Base-by-base conservation (phyloP, 2,329 filamentous ascomycete genomes). In the Colletotrichum liaoningense region DNA sequence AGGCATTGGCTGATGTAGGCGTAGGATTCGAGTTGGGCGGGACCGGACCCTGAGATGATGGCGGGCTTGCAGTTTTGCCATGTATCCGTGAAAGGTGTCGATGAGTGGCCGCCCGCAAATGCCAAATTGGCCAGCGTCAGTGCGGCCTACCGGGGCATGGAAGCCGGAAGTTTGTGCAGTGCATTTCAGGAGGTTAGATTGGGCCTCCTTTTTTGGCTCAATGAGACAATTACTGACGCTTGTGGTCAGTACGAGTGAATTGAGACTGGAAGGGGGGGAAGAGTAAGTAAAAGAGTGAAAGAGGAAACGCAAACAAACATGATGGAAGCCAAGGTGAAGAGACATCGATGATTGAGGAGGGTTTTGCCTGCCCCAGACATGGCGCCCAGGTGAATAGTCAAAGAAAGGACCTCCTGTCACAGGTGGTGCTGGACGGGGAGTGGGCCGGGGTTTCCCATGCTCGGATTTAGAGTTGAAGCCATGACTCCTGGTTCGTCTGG, bases 391-490 rank as follows among this genome's bases (percentile, higher is more conserved):
- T 42, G 38, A 49, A 49, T n/a, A 19, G 19, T 49, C 42, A 49
- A 49, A 22, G 42, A 49, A 49, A 49, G 42, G 42, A 49, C 16
- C 42, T 49, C 42, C 19, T 49, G 60, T 54, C 60, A 54, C n/a
- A 54, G 60, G 60, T 63, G 60, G 19, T 26, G 19, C 8, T 38
- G 7, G 46, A 60, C 33, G 12, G 56, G 54, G 63, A 66, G 4
- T 38, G 7, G 55, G 59, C 33, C 19, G 56, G 54, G 63, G 60
- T 42, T 46, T 60, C 11, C 68, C 55, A 70, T 70, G 62, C 30
- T 66, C 55, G 33, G 55, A 67, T 28, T 59, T 56, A 71, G 33
- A 70, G 68, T 70, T 67, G 63, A 60, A 65, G 68, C 68, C 62
- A 60, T 42, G 42, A 56, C 67, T 60, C 55, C 55, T 59, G 55